Conservation (phyloP, 2,329 filamentous ascomycete genomes). For the Fusarium praegraminearum region DNA sequence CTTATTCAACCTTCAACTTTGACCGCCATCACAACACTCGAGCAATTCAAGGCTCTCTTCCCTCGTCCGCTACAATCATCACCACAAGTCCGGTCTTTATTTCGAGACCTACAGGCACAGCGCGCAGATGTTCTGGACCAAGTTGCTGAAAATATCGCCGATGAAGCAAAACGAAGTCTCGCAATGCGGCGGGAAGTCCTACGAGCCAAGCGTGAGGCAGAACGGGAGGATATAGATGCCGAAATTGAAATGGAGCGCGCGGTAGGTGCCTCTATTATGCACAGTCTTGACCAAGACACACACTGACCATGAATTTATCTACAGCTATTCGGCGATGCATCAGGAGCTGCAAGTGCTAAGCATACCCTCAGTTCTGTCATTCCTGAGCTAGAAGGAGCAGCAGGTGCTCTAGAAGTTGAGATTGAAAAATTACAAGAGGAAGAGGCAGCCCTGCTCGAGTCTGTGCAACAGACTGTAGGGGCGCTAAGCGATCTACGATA, state of each 20-base stretch:
- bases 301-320: neutral
- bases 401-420: slow-evolving; percentile 74
- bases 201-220: slow-evolving; percentile 63
- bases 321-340: slow-evolving; percentile 69
- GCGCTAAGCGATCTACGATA: slow-evolving; percentile 86
- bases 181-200: slow-evolving; percentile 69
- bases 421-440: slow-evolving; percentile 75
- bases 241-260: slow-evolving; percentile 73
- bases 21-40: slow-evolving; percentile 77
- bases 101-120: slow-evolving; percentile 82
- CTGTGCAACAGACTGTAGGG: slow-evolving; percentile 74
- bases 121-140: slow-evolving; percentile 75
- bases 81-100: slow-evolving; percentile 76
- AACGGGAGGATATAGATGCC: slow-evolving; percentile 69
- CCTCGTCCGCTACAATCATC: slow-evolving; percentile 74
- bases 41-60: slow-evolving; percentile 82
- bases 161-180: slow-evolving; percentile 72
- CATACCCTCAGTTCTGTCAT: slow-evolving; percentile 76
- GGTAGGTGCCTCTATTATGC: slow-evolving; percentile 53
- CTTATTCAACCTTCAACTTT: slow-evolving; percentile 81
- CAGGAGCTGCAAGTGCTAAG: slow-evolving; percentile 59
- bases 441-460: slow-evolving; percentile 68
- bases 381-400: slow-evolving; percentile 76
- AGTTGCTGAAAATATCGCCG: slow-evolving; percentile 73
- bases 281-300: neutral